Percentiles rank a stretch among this genome's conserved stretches.
phyloP scores from a whole-genome alignment of 306 rosid genomes.

The Crataegus laevigata region DNA sequence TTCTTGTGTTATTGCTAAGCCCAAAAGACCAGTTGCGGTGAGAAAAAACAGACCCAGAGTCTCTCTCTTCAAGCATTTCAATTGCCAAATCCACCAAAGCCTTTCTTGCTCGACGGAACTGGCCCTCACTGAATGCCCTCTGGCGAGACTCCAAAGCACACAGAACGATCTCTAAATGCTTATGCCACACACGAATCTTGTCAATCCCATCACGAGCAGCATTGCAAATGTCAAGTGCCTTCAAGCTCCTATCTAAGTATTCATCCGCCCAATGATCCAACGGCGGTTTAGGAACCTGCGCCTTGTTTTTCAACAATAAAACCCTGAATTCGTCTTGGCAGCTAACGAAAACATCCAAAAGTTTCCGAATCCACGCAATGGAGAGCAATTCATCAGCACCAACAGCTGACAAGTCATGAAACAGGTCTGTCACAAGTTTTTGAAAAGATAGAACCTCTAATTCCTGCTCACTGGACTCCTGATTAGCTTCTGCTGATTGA shows the following conservation, averaged over 20 bases:
- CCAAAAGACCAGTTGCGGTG: conserved; percentile 73
- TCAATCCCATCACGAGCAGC: conserved; percentile 65
- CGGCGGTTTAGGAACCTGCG: conserved; percentile 44
- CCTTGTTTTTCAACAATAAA: conserved; percentile 47
- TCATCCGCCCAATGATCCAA: conserved; percentile 53
- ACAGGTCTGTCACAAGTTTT: conserved; percentile 43
- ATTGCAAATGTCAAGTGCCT: conserved; percentile 80
- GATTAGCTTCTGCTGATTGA: conserved; percentile 48
- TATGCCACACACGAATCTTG: conserved; percentile 57
- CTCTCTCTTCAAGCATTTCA: conserved; percentile 63
- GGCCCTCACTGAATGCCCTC: conserved; percentile 67
- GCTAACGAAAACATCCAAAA: conserved; percentile 40
- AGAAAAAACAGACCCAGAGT: conserved; percentile 51
- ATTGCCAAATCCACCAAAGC: conserved; percentile 71
- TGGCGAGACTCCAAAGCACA: conserved; percentile 55
- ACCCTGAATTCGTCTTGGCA: conserved; percentile 58
- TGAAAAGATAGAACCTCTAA: conserved; percentile 52
- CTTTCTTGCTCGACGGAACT: conserved; percentile 73
- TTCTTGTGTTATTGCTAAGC: conserved; percentile 42
- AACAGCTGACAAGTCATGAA: conserved; percentile 43
- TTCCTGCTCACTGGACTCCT: conserved; percentile 42
- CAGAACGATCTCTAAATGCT: conserved; percentile 61
- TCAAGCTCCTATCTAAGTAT: conserved; percentile 61
- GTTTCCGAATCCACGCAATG: conserved; percentile 56
- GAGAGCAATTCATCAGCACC: conserved; percentile 59